These are phyloP conservation scores for Nicotiana obtusifolia DNA, from an alignment of 257 asterid genomes.

Conservation along the genomic window DNA sequence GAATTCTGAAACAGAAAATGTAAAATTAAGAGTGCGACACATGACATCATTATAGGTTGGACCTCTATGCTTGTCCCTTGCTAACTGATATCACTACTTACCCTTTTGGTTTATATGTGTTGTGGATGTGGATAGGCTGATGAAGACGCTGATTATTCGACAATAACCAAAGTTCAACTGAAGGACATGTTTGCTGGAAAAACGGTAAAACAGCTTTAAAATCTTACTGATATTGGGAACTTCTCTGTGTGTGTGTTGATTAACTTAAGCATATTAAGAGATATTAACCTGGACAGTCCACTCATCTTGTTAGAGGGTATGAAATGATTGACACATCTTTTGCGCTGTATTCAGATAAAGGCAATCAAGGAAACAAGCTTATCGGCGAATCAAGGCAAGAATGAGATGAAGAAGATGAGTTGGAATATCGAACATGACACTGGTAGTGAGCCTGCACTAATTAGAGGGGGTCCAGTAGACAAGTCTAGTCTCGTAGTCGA, in stretches of 20 bases:
- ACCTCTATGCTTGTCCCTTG: background rate
- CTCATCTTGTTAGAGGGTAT: background rate
- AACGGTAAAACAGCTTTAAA: constrained; percentile 31
- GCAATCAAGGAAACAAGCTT: constrained; percentile 57
- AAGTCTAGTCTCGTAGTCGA: constrained; percentile 42
- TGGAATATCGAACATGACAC: constrained; percentile 53
- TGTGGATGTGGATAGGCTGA: constrained; percentile 47
- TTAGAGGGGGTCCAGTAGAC: constrained; percentile 48
- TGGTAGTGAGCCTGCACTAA: constrained; percentile 19
- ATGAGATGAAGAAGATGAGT: constrained; percentile 45
- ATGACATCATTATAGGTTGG: background rate
- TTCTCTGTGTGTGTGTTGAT: background rate
- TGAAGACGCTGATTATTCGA: constrained; percentile 64
- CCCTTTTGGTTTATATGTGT: background rate
- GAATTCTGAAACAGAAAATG: background rate
- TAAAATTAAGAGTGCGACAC: background rate
- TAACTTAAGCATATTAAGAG: background rate
- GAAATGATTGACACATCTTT: background rate
- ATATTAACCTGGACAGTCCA: background rate
- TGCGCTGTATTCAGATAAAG: constrained; percentile 36
- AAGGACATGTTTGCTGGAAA: constrained; percentile 58
- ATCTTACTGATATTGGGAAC: background rate
- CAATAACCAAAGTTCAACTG: constrained; percentile 59
- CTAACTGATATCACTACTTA: background rate
- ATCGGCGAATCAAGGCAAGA: constrained; percentile 72